A percentile compares a stretch with the other conserved stretches of the same genome.
Evolutionary conservation across 2,329 filamentous ascomycete genomes (phyloP).

Genomic region (Pestalotiopsis fici): DNA sequence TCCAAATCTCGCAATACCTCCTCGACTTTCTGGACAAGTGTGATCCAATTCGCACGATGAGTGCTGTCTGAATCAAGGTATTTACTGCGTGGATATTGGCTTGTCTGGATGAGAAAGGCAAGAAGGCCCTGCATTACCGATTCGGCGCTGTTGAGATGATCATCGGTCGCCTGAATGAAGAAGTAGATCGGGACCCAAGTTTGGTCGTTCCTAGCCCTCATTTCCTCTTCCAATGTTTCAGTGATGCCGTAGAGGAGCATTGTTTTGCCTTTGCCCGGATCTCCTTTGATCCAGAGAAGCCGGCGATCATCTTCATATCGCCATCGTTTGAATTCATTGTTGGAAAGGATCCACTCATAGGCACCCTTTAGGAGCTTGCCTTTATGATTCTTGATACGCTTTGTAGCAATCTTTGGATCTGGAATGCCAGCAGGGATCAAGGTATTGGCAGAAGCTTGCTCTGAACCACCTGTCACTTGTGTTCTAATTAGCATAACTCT

Average conservation of each 20-base stretch:
- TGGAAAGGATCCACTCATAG: conserved; percentile 33
- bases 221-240: conserved; percentile 18
- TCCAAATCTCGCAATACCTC: conserved; percentile 39
- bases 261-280: conserved; percentile 36
- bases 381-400: conserved; percentile 21
- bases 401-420: conserved; percentile 19
- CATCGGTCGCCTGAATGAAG: conserved; percentile 33
- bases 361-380: conserved; percentile 24
- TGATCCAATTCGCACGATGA: conserved; percentile 24
- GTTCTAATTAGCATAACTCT: no score
- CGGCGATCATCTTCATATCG: conserved; percentile 17
- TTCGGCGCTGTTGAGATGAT: conserved; percentile 24
- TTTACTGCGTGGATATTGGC: conserved; percentile 29
- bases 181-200: conserved; percentile 23
- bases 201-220: not conserved
- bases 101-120: conserved; percentile 26
- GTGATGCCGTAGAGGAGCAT: conserved; percentile 32
- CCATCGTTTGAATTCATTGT: conserved; percentile 27
- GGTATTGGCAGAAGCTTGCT: no score
- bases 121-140: conserved; percentile 33
- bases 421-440: not conserved
- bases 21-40: conserved; percentile 40
- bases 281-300: conserved; percentile 28
- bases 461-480: no score
- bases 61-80: conserved; percentile 33